Evolutionary conservation across 108 stramenopile species (phyloP), one percentile per base, ranked within the genome.

Genomic region (Nitzschia inconspicua): DNA sequence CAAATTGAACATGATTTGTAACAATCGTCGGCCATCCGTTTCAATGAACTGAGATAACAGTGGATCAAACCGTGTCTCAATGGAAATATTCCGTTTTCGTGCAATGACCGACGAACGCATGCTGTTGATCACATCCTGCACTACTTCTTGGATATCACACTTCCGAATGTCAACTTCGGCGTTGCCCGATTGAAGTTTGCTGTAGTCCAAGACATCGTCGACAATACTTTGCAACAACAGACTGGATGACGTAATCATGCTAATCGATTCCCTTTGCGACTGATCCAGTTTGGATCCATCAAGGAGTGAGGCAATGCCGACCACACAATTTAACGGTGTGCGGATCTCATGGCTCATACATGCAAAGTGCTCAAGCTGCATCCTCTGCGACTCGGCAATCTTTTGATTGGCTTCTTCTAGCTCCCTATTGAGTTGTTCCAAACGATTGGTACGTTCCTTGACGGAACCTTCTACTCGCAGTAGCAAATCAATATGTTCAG

Each of bases 1-100:
- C 47, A 78, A 42, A 44, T 78, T 78, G 68, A 69, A 78, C 13
- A 78, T 57, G 26, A 78, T 73, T 28, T 78, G 77, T 47, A 73
- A 72, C n/a, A 73, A 30, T 23, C 77, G 52, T 18, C 72, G 64
- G 46, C 72, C 68, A 42, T 78, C 77, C 24, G 68, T 64, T 16
- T 63, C 10, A 29, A 78, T 47, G 51, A 20, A 11, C 42, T 69
- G 61, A 3, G 67, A 57, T 5, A 78, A 35, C 16, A 46, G 7
- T 2, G 67, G 60, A 41, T 69, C 72, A 47, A 55, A 78, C 25
- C 44, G 10, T 4, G 72, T 65, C 3, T 18, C 16, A 10, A 78
- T 32, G 22, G 16, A 51, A n/a, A n/a, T n/a, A n/a, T n/a, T n/a
- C n/a, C n/a, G n/a, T n/a, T 39, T 10, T 14, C 11, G 37, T 14